These are phyloP conservation scores for Obba rivulosa DNA, from an alignment of 768 basidiomycete species.

Conservation along the genomic window DNA sequence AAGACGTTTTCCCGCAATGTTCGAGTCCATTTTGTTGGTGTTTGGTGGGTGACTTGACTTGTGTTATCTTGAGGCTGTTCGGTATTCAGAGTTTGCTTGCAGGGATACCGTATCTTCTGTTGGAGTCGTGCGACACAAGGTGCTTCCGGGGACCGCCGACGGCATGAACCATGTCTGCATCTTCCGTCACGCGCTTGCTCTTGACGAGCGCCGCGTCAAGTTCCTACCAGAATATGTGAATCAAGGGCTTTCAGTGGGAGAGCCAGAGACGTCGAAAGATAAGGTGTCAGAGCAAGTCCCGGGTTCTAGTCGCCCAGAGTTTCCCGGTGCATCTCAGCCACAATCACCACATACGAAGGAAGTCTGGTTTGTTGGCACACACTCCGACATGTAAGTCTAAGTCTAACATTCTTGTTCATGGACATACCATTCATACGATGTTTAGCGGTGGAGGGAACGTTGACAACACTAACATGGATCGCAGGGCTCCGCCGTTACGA, in stretches of 20 bases:
- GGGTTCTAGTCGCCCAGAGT: too few species aligned
- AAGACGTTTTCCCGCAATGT: constrained; percentile 21
- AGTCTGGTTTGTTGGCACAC: constrained; percentile 4
- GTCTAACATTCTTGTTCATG: neutral
- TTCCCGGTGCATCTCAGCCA: neutral
- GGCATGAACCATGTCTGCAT: constrained; percentile 13
- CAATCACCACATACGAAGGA: constrained; percentile 2
- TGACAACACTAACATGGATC: neutral
- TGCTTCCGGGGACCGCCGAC: constrained; percentile 5
- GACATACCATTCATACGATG: neutral
- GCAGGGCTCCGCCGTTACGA: neutral
- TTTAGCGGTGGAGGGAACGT: constrained; percentile 2
- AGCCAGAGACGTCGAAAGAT: neutral
- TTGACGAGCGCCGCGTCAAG: constrained; percentile 23
- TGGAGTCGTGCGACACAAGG: constrained; percentile 11
- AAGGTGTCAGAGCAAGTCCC: neutral
- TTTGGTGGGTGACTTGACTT: constrained; percentile 20
- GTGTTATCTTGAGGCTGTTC: neutral
- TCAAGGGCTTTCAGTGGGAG: neutral
- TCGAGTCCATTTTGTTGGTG: constrained; percentile 29
- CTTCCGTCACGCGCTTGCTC: constrained; percentile 24
- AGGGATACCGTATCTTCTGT: constrained; percentile 22
- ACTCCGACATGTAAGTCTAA: constrained; percentile 7
- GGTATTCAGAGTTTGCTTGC: neutral
- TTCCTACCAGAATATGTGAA: constrained; percentile 20